A percentile compares a stretch with the other conserved stretches of the same genome.
phyloP scores from a whole-genome alignment of 2,329 filamentous ascomycete genomes.

The Paecilomyces sp. region DNA sequence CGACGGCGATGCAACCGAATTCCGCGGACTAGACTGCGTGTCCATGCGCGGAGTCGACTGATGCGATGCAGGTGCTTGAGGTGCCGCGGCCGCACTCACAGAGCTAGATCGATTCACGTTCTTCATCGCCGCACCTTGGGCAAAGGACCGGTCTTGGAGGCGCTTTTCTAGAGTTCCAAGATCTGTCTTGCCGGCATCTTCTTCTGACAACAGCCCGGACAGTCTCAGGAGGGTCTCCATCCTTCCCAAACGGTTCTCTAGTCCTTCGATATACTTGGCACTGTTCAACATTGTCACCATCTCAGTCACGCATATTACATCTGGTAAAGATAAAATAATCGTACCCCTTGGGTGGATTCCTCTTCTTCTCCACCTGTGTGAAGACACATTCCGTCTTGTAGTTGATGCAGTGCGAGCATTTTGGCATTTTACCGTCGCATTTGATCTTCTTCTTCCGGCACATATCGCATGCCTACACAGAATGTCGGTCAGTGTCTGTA shows the following conservation, averaged over 20 bases:
- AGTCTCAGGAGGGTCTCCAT: conserved; percentile 90
- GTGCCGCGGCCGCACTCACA: conserved; percentile 21
- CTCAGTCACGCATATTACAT: conserved; percentile 8
- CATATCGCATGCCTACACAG: conserved; percentile 77
- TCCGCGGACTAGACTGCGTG: conserved; percentile 44
- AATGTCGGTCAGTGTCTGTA: conserved; percentile 4
- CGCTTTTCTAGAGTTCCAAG: conserved; percentile 81
- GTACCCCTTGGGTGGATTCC: conserved; percentile 92
- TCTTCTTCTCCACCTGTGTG: conserved; percentile 97
- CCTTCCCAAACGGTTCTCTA: conserved; percentile 88
- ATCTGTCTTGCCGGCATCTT: conserved; percentile 79
- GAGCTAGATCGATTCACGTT: conserved; percentile 21
- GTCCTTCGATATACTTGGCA: conserved; percentile 94
- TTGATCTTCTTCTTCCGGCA: conserved; percentile 92
- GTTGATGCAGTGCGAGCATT: conserved; percentile 92
- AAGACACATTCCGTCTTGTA: conserved; percentile 98
- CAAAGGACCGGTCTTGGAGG: conserved; percentile 45
- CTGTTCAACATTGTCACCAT: conserved; percentile 36
- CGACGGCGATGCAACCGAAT: conserved; percentile 46
- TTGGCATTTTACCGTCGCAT: conserved; percentile 91
- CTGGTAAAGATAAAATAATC: conserved; percentile 17
- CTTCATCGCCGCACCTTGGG: conserved; percentile 28
- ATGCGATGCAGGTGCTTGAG: conserved; percentile 28
- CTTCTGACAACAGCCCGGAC: conserved; percentile 77
- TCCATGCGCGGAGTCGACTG: conserved; percentile 42